A percentile compares a stretch with the other conserved stretches of the same genome.
These are phyloP conservation scores for Globisporangium nodosum DNA, from an alignment of 352 stramenopile species.

Conservation along the genomic window DNA sequence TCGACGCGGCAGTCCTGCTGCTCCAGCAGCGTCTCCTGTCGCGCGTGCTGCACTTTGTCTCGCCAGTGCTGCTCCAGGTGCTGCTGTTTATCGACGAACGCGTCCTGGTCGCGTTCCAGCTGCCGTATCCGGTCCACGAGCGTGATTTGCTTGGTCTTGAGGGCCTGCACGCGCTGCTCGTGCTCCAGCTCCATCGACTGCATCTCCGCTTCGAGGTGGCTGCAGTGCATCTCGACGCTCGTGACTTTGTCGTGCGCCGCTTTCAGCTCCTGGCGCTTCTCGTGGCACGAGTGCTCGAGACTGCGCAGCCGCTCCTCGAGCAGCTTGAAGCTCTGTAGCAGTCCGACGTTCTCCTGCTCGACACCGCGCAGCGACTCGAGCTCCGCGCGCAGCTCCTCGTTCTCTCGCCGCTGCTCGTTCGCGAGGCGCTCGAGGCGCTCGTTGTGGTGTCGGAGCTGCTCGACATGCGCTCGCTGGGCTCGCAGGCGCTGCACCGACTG, in stretches of 20 bases:
- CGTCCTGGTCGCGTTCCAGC: conserved; percentile 25
- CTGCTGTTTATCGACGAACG: conserved; percentile 18
- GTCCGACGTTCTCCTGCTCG: conserved; percentile 48
- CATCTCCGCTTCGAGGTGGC: conserved; percentile 26
- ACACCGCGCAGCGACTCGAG: conserved; percentile 30
- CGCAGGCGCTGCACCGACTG: conserved; percentile 45
- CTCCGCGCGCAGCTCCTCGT: conserved; percentile 33
- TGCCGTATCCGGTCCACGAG: conserved; percentile 29
- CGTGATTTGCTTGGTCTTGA: conserved; percentile 19
- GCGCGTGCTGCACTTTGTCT: conserved; percentile 16
- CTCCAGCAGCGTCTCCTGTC: conserved; percentile 16
- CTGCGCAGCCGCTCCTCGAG: conserved; percentile 39
- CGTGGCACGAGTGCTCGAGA: conserved; percentile 31
- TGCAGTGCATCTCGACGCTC: conserved; percentile 25
- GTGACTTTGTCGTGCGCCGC: conserved; percentile 14
- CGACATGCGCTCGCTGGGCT: conserved; percentile 46
- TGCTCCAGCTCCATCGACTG: conserved; percentile 28
- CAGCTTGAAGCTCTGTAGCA: conserved; percentile 48
- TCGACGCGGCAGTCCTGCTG: conserved; percentile 22
- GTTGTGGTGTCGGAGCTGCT: conserved; percentile 38
- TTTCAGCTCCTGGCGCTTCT: conserved; percentile 24
- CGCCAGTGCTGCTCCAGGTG: conserved; percentile 29
- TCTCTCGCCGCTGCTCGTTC: conserved; percentile 29
- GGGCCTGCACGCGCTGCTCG: conserved; percentile 17
- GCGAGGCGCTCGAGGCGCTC: conserved; percentile 31